These are phyloP conservation scores for Fagopyrum esculentum DNA, from an alignment of 148 eudicot species.

Conservation along the genomic window DNA sequence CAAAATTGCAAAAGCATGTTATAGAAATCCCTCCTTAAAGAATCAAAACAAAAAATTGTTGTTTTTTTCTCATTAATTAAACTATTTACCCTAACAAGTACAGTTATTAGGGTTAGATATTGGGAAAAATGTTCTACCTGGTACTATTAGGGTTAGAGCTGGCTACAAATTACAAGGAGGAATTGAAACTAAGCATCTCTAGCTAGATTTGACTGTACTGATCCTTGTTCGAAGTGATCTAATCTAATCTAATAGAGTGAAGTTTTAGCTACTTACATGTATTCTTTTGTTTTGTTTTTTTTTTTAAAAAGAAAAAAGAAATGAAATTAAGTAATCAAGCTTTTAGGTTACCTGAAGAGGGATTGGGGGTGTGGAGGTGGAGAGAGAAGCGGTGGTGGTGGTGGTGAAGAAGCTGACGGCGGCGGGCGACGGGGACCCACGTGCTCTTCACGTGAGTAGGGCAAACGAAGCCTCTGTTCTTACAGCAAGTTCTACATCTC, in stretches of 20 bases:
- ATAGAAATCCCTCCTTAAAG: not conserved
- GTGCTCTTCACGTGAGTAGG: constrained; percentile 71
- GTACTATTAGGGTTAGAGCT: not conserved
- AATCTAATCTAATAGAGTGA: not conserved
- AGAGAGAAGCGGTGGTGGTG: constrained; percentile 5
- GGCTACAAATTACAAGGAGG: not conserved
- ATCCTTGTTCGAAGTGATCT: not conserved
- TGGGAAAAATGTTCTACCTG: not conserved
- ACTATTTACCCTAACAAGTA: not conserved
- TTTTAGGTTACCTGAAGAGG: constrained; percentile 6
- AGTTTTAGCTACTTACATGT: not conserved
- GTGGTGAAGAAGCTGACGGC: constrained; percentile 26
- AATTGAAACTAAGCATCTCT: constrained; percentile 1
- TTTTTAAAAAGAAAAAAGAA: not conserved
- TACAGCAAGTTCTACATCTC: constrained; percentile 71
- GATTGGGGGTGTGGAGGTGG: constrained; percentile 1
- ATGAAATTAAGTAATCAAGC: not conserved
- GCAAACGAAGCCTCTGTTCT: constrained; percentile 52
- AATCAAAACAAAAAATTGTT: too few relatives aligned
- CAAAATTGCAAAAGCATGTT: not conserved
- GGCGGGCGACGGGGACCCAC: constrained; percentile 57
- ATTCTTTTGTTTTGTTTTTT: not conserved
- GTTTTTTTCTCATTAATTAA: not conserved
- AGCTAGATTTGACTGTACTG: not conserved
- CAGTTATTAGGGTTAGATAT: not conserved